Evolutionary conservation across 306 rosid species (phyloP).

Genomic region (Fragaria ananassa): DNA sequence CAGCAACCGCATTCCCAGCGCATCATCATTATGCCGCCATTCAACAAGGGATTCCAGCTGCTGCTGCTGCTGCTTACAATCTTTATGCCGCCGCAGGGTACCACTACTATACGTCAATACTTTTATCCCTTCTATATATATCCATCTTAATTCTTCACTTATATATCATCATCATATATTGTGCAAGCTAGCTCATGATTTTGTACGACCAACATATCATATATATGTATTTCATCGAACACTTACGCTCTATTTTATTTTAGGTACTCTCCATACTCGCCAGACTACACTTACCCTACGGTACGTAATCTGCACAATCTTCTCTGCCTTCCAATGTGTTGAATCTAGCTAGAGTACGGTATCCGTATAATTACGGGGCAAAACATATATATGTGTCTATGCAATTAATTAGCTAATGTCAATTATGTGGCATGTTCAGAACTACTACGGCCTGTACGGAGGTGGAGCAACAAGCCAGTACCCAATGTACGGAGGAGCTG

Average conservation of each 20-base stretch:
- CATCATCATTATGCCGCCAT: conserved; percentile 78
- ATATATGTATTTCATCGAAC: neutral
- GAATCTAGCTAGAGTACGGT: neutral
- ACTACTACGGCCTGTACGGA: conserved; percentile 84
- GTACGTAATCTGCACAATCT: conserved; percentile 42
- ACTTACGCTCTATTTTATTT: conserved; percentile 5
- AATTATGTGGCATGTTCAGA: conserved; percentile 37
- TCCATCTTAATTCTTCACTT: neutral
- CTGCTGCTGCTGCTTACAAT: conserved; percentile 59
- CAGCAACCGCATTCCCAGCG: conserved; percentile 73
- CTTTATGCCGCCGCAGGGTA: conserved; percentile 32
- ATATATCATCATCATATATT: neutral
- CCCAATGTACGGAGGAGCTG: conserved; percentile 67
- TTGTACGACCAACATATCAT: neutral
- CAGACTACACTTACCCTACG: conserved; percentile 90
- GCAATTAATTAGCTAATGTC: neutral
- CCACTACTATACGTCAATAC: neutral
- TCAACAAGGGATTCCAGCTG: conserved; percentile 79
- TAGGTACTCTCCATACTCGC: conserved; percentile 97
- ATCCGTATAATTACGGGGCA: neutral
- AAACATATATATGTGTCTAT: neutral
- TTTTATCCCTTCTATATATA: neutral
- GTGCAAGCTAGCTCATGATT: neutral
- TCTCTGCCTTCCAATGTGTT: neutral
- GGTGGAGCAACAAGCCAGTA: conserved; percentile 78